Percentiles rank a stretch among this genome's conserved stretches.
Conservation (phyloP, 192 early-diverging fungal genomes). For the Paraglomus occultum region DNA sequence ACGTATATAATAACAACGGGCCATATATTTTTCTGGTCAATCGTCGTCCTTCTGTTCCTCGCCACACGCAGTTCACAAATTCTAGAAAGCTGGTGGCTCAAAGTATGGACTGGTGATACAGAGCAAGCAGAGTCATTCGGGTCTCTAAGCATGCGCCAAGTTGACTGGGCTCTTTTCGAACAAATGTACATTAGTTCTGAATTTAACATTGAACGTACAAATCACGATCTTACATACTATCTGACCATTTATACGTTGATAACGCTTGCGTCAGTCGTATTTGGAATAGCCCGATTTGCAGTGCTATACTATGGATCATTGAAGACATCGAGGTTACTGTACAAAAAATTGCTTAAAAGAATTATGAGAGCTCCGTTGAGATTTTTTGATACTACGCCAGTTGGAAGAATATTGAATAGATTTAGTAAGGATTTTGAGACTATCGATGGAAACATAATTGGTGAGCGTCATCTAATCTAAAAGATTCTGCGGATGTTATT, state of each 20-base stretch:
- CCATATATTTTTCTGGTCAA: constrained; percentile 57
- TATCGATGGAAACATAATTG: constrained; percentile 38
- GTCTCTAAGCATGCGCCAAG: too few relatives aligned
- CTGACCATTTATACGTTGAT: constrained; percentile 60
- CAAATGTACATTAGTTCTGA: too few relatives aligned
- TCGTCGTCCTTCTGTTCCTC: constrained; percentile 42
- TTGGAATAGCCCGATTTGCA: constrained; percentile 40
- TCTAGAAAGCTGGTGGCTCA: constrained; percentile 67
- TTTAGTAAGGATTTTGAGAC: constrained; percentile 68
- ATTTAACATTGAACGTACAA: constrained; percentile 33
- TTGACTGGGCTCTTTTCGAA: too few relatives aligned
- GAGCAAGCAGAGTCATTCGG: too few relatives aligned
- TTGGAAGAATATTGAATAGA: constrained; percentile 76
- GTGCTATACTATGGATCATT: constrained; percentile 50
- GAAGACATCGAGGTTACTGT: constrained; percentile 54
- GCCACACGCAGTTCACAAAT: constrained; percentile 46
- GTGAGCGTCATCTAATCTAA: not conserved
- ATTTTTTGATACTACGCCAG: constrained; percentile 83
- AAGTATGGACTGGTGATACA: constrained; percentile 48
- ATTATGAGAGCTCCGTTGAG: constrained; percentile 72
- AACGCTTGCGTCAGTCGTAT: constrained; percentile 35
- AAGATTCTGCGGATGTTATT: constrained; percentile 44
- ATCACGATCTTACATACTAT: constrained; percentile 52
- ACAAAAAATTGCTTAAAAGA: constrained; percentile 52
- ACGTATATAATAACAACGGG: constrained; percentile 72